A percentile compares a stretch with the other conserved stretches of the same genome.
Evolutionary conservation across 768 basidiomycete species (phyloP).

Genomic region (Pisolithus tinctorius): DNA sequence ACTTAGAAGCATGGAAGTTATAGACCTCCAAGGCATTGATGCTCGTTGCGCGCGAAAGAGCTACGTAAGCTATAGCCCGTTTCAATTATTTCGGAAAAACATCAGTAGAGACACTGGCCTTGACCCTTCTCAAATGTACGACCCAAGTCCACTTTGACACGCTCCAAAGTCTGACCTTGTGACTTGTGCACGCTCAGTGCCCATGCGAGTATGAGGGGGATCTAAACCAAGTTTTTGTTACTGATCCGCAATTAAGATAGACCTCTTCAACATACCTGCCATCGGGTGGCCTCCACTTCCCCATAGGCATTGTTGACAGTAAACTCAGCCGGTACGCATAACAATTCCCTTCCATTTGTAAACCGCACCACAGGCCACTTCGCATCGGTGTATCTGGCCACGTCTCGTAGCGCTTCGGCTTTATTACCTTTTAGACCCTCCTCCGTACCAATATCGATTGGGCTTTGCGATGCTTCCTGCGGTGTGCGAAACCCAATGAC

Average conservation of each 20-base stretch:
- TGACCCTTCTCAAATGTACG: conserved; percentile 78
- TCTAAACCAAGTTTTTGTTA: conserved; percentile 19
- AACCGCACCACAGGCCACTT: conserved; percentile 62
- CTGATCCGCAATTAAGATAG: not conserved
- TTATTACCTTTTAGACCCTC: conserved; percentile 28
- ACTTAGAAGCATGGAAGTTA: conserved; percentile 58
- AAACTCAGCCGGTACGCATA: conserved; percentile 54
- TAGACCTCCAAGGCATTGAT: conserved; percentile 59
- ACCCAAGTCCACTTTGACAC: conserved; percentile 73
- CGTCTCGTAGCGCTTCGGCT: conserved; percentile 10
- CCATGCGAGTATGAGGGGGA: conserved; percentile 73
- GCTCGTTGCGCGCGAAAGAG: conserved; percentile 66
- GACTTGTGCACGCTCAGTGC: conserved; percentile 85
- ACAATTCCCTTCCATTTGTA: conserved; percentile 36
- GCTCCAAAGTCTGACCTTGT: conserved; percentile 82
- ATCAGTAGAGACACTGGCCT: conserved; percentile 34
- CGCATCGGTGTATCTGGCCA: conserved; percentile 18
- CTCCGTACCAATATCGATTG: conserved; percentile 32
- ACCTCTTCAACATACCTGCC: conserved; percentile 37
- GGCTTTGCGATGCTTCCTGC: conserved; percentile 34
- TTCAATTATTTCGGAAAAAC: not conserved
- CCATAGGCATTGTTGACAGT: conserved; percentile 58
- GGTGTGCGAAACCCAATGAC: conserved; percentile 41
- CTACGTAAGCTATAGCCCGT: conserved; percentile 50
- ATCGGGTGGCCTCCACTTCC: conserved; percentile 48